phyloP scores from a whole-genome alignment of 202 grass and related monocot genomes.

The Musa balbisiana region DNA sequence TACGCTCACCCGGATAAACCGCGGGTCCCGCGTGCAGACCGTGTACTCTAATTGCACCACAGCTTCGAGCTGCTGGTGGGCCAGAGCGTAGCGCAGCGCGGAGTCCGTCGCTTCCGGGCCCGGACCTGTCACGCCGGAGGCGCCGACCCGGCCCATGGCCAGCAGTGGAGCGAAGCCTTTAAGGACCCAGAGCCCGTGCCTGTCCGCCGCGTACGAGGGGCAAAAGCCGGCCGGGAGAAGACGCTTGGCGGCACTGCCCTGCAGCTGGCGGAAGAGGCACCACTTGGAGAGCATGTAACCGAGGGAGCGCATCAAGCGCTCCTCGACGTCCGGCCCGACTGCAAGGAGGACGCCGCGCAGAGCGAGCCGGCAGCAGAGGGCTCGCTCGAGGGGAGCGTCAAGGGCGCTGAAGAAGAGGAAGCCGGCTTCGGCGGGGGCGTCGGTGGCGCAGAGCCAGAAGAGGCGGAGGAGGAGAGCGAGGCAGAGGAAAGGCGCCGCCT shows the following conservation, averaged over 20 bases:
- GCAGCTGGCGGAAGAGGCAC: constrained; percentile 68
- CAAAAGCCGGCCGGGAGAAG: neutral
- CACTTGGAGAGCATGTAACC: constrained; percentile 91
- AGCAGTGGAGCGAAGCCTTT: constrained; percentile 58
- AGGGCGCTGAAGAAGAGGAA: constrained; percentile 68
- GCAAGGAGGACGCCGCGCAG: constrained; percentile 43
- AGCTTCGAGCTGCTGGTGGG: constrained; percentile 70
- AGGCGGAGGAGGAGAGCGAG: constrained; percentile 62
- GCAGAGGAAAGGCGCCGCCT: constrained; percentile 38
- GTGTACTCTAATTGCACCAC: constrained; percentile 57
- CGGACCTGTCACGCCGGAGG: constrained; percentile 13
- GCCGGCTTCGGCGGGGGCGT: constrained; percentile 57
- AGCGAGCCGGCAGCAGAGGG: constrained; percentile 26
- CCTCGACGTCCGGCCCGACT: constrained; percentile 59
- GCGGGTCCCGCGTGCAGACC: constrained; percentile 27
- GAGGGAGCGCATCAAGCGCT: constrained; percentile 59
- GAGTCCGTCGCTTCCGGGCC: constrained; percentile 37
- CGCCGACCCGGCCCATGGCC: constrained; percentile 31
- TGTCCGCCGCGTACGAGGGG: constrained; percentile 36
- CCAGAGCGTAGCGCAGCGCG: constrained; percentile 58
- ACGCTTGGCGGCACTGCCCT: constrained; percentile 2
- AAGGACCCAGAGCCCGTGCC: constrained; percentile 53
- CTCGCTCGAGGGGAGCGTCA: constrained; percentile 27
- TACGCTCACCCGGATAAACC: constrained; percentile 46
- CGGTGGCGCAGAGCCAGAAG: constrained; percentile 66